Conservation (phyloP, 2,329 filamentous ascomycete genomes). For the Exophiala bonariae region DNA sequence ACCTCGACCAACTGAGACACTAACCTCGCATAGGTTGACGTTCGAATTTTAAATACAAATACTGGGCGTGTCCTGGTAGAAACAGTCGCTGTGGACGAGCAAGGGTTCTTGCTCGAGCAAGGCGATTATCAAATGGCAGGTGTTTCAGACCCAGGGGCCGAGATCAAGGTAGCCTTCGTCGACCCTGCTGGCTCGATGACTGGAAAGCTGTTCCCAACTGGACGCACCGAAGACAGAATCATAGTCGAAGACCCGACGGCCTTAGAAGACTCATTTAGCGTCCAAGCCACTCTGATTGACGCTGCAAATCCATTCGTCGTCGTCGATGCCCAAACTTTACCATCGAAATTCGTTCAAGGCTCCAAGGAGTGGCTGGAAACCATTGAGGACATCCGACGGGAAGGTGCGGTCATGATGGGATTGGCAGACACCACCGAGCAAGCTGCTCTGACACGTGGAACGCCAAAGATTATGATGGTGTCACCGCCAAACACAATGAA, state of each 20-base stretch:
- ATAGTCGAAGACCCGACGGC: slow-evolving; percentile 25
- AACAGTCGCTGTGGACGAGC: slow-evolving; percentile 54
- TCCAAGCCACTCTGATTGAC: slow-evolving; percentile 60
- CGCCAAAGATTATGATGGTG: slow-evolving; percentile 65
- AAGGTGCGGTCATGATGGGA: slow-evolving; percentile 63
- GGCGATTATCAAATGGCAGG: slow-evolving; percentile 65
- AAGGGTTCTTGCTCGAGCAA: slow-evolving; percentile 42
- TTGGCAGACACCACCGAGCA: slow-evolving; percentile 45
- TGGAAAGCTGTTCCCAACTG: slow-evolving; percentile 61
- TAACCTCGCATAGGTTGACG: slow-evolving; percentile 23
- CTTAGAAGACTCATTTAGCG: slow-evolving; percentile 26
- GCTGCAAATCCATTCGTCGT: slow-evolving; percentile 65
- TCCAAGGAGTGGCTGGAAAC: slow-evolving; percentile 39
- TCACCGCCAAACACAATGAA: slow-evolving; percentile 29
- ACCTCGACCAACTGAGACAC: background rate
- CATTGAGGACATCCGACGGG: slow-evolving; percentile 57
- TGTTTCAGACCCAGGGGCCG: slow-evolving; percentile 58
- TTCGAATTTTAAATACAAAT: slow-evolving; percentile 70
- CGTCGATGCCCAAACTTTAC: slow-evolving; percentile 54
- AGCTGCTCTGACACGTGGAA: slow-evolving; percentile 47
- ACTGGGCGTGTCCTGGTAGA: slow-evolving; percentile 63
- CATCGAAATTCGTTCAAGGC: slow-evolving; percentile 51
- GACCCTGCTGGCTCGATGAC: slow-evolving; percentile 64
- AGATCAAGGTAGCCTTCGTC: slow-evolving; percentile 61
- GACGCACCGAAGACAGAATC: slow-evolving; percentile 53